These are phyloP conservation scores for Tetrapyrgos nigripes DNA, from an alignment of 1,284 basidiomycete genomes.

Conservation along the genomic window DNA sequence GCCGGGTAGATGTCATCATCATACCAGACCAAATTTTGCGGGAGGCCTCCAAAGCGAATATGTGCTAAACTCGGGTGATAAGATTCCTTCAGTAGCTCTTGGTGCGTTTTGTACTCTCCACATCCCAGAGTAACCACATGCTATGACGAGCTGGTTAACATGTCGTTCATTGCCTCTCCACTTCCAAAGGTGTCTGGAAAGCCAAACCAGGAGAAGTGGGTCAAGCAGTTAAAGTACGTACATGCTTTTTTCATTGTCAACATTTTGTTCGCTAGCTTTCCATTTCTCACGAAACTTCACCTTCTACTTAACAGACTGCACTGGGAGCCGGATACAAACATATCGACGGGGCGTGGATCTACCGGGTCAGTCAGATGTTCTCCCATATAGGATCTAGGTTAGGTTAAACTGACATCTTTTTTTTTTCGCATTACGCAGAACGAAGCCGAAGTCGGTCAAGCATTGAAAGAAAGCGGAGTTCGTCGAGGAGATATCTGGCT, in stretches of 20 bases:
- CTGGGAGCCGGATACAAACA: constrained; percentile 71
- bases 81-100: constrained; percentile 66
- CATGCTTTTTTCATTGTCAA: background rate
- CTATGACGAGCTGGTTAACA: background rate
- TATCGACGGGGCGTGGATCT: constrained; percentile 80
- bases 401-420: background rate
- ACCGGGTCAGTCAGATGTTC: constrained; percentile 46
- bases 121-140: background rate
- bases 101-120: constrained; percentile 46
- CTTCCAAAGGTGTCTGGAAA: constrained; percentile 69
- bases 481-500: constrained; percentile 73
- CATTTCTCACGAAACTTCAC: no score
- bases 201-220: constrained; percentile 62
- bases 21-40: background rate
- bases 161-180: no score
- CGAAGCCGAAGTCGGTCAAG: constrained; percentile 79
- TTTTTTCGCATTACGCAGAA: constrained; percentile 51
- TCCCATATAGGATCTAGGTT: background rate
- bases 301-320: constrained; percentile 53
- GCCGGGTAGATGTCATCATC: background rate
- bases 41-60: constrained; percentile 53
- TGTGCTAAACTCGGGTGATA: constrained; percentile 63
- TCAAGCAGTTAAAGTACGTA: constrained; percentile 57
- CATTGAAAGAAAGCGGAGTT: constrained; percentile 62
- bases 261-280: no score